Evolutionary conservation across 2,329 filamentous ascomycete species (phyloP), one percentile per base, ranked within the genome.

Genomic region (Mycocentrospora acerina): DNA sequence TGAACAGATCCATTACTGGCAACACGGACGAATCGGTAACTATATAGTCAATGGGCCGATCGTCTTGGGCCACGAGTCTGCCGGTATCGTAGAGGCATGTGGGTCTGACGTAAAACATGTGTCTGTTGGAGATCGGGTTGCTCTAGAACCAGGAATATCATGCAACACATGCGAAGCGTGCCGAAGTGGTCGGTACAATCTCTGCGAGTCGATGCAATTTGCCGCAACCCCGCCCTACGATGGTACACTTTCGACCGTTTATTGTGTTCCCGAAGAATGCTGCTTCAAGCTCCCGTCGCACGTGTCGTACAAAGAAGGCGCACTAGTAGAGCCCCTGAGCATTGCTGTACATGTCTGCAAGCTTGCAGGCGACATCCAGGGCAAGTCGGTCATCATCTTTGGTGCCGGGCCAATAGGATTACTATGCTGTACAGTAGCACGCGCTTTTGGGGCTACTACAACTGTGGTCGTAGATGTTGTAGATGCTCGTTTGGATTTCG

Each of bases 301-400:
- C 29, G 47, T 61, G 17, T 36, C 46, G 24, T 35, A 59, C 27
- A 48, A 59, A 37, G 49, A 61, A 29, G 57, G 47, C 9, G 56
- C 56, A 3, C 32, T 61, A 39, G 46, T 61, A 4, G 58, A 61
- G 28, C 58, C 58, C 6, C 40, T 61, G 8, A 48, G 48, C 0
- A 53, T 60, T 10, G 58, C 56, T 9, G 56, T 61, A 10, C 55
- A 59, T 31, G 38, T 52, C 5, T 52, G 46, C 35, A 53, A 46
- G 12, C 35, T 78, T 40, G 81, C 85, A 7, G 52, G 55, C 14
- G 42, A 55, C 18, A 11, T 44, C 17, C 41, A 39, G 29, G 48
- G 48, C 24, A 44, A 33, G 15, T 30, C 42, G 0, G 24, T 47
- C 1, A 32, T 36, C 22, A 35, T 54, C 1, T 50, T 44, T 15